Conservation (phyloP, 352 stramenopile genomes). For the Phytophthora fragariaefolia region DNA sequence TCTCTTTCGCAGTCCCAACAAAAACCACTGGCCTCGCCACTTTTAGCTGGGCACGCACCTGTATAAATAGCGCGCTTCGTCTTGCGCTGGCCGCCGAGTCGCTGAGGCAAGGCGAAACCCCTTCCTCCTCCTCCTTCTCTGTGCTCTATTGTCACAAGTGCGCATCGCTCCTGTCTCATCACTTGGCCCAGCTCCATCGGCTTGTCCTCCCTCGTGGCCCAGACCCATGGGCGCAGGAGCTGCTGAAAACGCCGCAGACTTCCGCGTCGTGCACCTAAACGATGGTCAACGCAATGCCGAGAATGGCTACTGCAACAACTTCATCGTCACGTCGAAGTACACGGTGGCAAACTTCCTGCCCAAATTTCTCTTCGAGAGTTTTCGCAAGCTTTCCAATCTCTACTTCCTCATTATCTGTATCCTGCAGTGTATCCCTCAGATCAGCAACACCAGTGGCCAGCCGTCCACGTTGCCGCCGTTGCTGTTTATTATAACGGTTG, state of each 20-base stretch:
- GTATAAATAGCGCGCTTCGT: conserved; percentile 23
- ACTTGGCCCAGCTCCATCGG: conserved; percentile 6
- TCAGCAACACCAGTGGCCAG: conserved; percentile 91
- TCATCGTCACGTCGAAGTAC: conserved; percentile 94
- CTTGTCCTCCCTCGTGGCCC: conserved; percentile 10
- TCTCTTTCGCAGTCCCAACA: too few relatives aligned
- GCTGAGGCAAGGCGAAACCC: conserved; percentile 25
- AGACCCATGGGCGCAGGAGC: conserved; percentile 35
- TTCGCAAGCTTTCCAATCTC: conserved; percentile 92
- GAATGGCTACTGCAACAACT: conserved; percentile 84
- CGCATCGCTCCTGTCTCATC: conserved; percentile 10
- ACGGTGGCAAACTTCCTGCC: conserved; percentile 87
- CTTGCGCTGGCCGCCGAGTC: neutral
- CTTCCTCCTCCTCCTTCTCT: conserved; percentile 17
- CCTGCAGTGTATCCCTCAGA: conserved; percentile 86
- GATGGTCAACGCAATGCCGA: conserved; percentile 58
- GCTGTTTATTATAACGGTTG: conserved; percentile 91
- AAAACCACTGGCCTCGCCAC: too few relatives aligned
- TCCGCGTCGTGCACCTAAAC: conserved; percentile 72
- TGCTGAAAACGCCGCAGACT: conserved; percentile 34
- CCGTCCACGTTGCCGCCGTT: conserved; percentile 90
- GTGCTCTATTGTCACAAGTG: conserved; percentile 24
- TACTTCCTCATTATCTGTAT: conserved; percentile 94
- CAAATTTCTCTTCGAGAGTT: conserved; percentile 92
- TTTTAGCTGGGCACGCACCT: conserved; percentile 9